A percentile compares a stretch with the other conserved stretches of the same genome.
Conservation (phyloP, 2,329 filamentous ascomycete genomes). For the Aureobasidium sp. region DNA sequence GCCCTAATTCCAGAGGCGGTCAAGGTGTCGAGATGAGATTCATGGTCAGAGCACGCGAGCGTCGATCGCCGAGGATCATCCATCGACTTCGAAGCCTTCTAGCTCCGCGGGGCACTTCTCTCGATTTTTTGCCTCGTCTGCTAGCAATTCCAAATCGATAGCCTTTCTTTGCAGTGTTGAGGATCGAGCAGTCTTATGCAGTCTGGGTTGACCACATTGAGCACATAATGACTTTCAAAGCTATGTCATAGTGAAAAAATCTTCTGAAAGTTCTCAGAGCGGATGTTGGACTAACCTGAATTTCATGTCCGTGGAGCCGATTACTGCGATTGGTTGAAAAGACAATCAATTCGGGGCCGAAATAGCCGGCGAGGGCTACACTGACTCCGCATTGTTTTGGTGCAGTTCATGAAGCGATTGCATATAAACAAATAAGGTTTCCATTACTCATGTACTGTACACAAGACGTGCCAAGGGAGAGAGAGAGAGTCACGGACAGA, state of each 20-base stretch:
- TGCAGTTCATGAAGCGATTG: not conserved
- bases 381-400: slow-evolving; percentile 5
- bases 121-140: not conserved
- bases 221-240: not conserved
- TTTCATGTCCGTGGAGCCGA: not conserved
- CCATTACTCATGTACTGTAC: not conserved
- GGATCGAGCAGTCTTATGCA: not conserved
- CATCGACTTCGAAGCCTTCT: not conserved
- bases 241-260: not conserved
- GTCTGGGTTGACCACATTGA: not conserved
- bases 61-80: slow-evolving; percentile 7
- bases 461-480: not conserved
- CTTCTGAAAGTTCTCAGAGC: not conserved
- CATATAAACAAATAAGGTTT: not conserved
- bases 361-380: not conserved
- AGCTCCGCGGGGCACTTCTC: not conserved
- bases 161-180: not conserved
- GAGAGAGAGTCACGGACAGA: not conserved
- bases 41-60: slow-evolving; percentile 6
- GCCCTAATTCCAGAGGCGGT: slow-evolving; percentile 1
- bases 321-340: not conserved
- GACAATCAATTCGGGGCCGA: not conserved
- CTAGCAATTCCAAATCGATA: not conserved
- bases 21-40: not conserved
- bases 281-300: not conserved